phyloP scores from a whole-genome alignment of 805 yeast species.

The Zygosaccharomyces gambellarensis region DNA sequence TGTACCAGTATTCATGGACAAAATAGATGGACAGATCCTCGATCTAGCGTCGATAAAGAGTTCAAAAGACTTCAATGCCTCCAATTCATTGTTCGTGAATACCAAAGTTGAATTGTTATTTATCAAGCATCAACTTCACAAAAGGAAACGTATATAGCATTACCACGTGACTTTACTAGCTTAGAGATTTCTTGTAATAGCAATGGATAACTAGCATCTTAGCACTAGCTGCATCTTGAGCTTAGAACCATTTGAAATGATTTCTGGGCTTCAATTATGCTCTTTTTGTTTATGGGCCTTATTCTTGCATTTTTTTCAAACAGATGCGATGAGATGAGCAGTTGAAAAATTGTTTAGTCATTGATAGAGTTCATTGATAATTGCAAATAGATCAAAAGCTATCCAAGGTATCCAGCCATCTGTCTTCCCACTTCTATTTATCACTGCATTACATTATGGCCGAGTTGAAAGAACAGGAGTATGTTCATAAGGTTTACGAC shows the following conservation, averaged over 20 bases:
- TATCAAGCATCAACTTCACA: neutral
- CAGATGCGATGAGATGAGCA: neutral
- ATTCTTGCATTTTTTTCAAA: neutral
- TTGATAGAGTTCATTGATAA: neutral
- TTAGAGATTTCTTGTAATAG: neutral
- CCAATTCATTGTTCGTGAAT: neutral
- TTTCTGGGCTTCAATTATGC: neutral
- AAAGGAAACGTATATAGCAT: neutral
- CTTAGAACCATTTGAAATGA: neutral
- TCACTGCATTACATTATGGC: constrained; percentile 34
- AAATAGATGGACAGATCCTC: neutral
- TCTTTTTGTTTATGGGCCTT: neutral
- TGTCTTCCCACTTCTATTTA: neutral
- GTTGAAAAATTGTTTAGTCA: neutral
- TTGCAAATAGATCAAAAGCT: neutral
- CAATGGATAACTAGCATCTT: neutral
- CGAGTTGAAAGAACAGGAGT: constrained; percentile 59
- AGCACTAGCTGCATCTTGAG: neutral
- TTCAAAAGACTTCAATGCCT: neutral
- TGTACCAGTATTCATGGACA: neutral
- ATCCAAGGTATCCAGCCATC: neutral
- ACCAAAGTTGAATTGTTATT: neutral
- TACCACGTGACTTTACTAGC: neutral
- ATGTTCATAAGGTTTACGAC: constrained; percentile 90
- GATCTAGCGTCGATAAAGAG: neutral